Evolutionary conservation across 768 basidiomycete species (phyloP), one percentile per base, ranked within the genome.

Genomic region (Glaciozyma martinii): DNA sequence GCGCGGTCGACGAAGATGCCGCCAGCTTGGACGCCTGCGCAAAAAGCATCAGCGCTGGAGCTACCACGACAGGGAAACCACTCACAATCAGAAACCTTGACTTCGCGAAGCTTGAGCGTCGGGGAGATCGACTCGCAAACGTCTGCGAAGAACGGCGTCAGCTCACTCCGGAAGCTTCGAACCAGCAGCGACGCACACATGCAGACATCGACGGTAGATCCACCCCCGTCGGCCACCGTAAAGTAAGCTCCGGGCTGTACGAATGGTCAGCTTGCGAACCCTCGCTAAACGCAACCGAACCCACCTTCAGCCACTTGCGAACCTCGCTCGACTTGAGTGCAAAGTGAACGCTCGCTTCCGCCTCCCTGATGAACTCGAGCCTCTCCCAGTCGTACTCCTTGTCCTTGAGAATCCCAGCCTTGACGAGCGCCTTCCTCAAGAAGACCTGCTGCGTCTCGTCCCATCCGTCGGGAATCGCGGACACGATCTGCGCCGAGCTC

Each of bases 401-500:
- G 21, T 56, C 37, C 3, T 37, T 6, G 21, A 56, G 30, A 10
- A 65, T 60, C 9, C 52, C 59, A 6, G 63, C 59, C n/a, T 25
- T 21, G 58, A 60, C 16, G 18, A 59, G 12, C n/a, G 63, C 63
- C 25, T 60, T 33, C 25, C 53, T 58, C n/a, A 65, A 21, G 40
- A 65, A 19, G 18, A 23, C 15, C 44, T 65, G 63, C 43, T 65
- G 59, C 10, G 19, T 19, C 33, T 49, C 53, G 16, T 59, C 50
- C 63, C 63, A 65, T n/a, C 63, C 63, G 23, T 65, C 59, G 30
- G 63, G 63, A 9, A 52, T 65, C 8, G 50, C 53, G 43, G 42
- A n/a, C 12, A 56, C 42, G 25, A 65, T 18, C 40, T 59, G 42
- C 15, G 43, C 40, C 40, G 12, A 25, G 37, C n/a, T 9, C 5